Percentiles rank a stretch among this genome's conserved stretches.
These are phyloP conservation scores for Cornus suecica DNA, from an alignment of 148 eudicot genomes.

Conservation along the genomic window DNA sequence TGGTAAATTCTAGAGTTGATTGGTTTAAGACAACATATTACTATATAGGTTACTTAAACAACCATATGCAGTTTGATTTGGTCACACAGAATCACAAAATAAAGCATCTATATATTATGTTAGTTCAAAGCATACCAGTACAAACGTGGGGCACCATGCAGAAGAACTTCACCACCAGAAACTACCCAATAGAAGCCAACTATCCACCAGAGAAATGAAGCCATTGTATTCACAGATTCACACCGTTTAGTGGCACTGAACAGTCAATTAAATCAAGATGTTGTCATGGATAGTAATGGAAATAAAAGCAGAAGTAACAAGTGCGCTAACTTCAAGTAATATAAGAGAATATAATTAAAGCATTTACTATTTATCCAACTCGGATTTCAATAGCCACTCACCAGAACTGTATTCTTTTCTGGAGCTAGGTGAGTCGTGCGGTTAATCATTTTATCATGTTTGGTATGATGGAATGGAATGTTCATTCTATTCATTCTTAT, in stretches of 20 bases:
- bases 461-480: too few species aligned
- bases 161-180: slow-evolving; percentile 78
- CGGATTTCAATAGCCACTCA: neutral
- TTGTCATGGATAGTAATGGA: slow-evolving; percentile 8
- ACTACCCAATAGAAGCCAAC: slow-evolving; percentile 96
- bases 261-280: slow-evolving; percentile 1
- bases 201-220: slow-evolving; percentile 96
- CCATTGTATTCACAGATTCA: slow-evolving; percentile 84
- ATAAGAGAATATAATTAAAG: neutral
- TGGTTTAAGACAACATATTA: neutral
- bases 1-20: neutral
- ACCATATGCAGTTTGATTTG: neutral
- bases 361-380: neutral
- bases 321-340: neutral
- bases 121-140: slow-evolving; percentile 60
- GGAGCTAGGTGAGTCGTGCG: neutral
- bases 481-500: too few species aligned
- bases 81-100: neutral
- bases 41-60: neutral
- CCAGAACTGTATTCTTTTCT: neutral
- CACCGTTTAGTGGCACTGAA: slow-evolving; percentile 61
- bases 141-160: slow-evolving; percentile 68
- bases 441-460: too few species aligned
- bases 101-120: slow-evolving; percentile 1
- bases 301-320: neutral